Conservation (phyloP, 495 filamentous ascomycete genomes). For the Penicillium steckii region DNA sequence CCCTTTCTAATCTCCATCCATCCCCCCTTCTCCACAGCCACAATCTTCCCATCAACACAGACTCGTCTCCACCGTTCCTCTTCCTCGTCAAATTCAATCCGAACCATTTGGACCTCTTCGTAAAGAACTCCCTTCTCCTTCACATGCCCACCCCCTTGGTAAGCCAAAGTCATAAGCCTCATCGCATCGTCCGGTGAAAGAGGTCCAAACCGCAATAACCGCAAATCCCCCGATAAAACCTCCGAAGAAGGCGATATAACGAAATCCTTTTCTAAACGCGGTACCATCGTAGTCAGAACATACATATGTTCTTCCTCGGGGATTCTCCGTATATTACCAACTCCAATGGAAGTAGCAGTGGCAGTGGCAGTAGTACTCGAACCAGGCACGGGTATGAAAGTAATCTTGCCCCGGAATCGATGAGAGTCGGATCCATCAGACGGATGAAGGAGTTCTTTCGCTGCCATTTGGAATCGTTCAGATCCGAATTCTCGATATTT, state of each 20-base stretch:
- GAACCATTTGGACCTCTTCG: conserved; percentile 58
- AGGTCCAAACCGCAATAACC: conserved; percentile 72
- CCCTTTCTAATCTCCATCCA: conserved; percentile 64
- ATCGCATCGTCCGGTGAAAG: conserved; percentile 61
- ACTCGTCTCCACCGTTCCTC: conserved; percentile 74
- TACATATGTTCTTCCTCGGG: conserved; percentile 57
- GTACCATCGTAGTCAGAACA: conserved; percentile 69
- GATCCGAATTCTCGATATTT: conserved; percentile 72
- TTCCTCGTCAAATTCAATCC: conserved; percentile 62
- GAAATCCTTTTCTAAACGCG: conserved; percentile 77
- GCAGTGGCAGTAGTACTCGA: background rate
- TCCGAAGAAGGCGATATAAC: conserved; percentile 68
- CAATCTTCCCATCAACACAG: conserved; percentile 86
- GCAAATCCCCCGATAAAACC: conserved; percentile 64
- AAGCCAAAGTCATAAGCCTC: conserved; percentile 74
- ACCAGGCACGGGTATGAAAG: conserved; percentile 13
- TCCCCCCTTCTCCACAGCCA: conserved; percentile 66
- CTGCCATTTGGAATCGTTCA: conserved; percentile 80
- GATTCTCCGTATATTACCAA: conserved; percentile 12
- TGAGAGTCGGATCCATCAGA: conserved; percentile 60
- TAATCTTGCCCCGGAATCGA: conserved; percentile 63
- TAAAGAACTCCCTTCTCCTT: conserved; percentile 62
- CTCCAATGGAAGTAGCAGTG: background rate
- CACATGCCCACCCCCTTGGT: conserved; percentile 71
- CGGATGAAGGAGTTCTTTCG: conserved; percentile 66